A percentile compares a stretch with the other conserved stretches of the same genome.
Evolutionary conservation across 129 eudicot species (phyloP).

Genomic region (Arctium lappa): DNA sequence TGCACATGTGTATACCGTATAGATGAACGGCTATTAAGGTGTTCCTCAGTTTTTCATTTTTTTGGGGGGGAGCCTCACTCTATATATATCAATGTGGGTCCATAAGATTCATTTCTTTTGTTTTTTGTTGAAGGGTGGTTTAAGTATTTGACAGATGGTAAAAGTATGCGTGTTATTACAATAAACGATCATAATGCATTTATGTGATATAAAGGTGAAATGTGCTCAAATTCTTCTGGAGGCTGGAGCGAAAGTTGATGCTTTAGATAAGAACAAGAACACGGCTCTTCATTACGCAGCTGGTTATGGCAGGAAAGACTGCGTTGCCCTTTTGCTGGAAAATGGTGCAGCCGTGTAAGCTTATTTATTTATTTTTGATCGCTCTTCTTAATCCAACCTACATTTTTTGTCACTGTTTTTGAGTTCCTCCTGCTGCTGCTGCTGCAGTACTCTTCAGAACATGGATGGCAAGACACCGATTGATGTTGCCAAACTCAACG

Average conservation of each 20-base stretch:
- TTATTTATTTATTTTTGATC: not conserved
- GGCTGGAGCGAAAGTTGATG: conserved; percentile 96
- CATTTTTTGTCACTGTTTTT: not conserved
- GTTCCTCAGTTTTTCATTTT: no score
- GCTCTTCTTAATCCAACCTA: not conserved
- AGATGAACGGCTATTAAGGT: no score
- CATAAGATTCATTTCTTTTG: not conserved
- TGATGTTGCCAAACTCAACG: conserved; percentile 87
- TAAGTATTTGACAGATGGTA: not conserved
- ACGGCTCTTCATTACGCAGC: conserved; percentile 98
- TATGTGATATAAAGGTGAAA: conserved; percentile 44
- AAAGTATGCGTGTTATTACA: not conserved
- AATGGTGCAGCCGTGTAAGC: conserved; percentile 97
- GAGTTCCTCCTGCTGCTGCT: not conserved
- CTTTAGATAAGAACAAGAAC: conserved; percentile 90
- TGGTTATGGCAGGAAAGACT: conserved; percentile 94
- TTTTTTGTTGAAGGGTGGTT: not conserved
- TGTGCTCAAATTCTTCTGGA: conserved; percentile 82
- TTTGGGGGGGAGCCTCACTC: no score
- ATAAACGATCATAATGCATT: not conserved
- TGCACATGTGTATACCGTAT: no score
- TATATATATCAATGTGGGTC: not conserved
- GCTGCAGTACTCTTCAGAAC: conserved; percentile 83
- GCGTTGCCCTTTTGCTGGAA: conserved; percentile 84
- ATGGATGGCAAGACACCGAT: conserved; percentile 93